These are phyloP conservation scores for Pisolithus thermaeus DNA, from an alignment of 1,284 basidiomycete genomes.

Conservation along the genomic window DNA sequence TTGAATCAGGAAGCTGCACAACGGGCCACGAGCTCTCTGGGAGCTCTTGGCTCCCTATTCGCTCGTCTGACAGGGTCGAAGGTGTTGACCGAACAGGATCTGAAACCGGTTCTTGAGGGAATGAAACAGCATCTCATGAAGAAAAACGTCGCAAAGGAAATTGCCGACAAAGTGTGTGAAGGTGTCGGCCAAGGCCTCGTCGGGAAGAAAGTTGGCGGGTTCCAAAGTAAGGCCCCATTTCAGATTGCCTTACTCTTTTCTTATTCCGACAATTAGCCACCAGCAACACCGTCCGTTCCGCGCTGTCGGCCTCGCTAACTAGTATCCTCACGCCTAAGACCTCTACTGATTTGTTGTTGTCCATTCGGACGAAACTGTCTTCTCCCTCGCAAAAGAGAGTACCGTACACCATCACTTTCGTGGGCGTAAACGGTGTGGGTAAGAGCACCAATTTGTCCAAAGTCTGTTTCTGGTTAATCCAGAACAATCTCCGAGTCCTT, in stretches of 20 bases:
- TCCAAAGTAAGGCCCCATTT: constrained; percentile 58
- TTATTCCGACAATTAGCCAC: constrained; percentile 48
- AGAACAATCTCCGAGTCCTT: constrained; percentile 88
- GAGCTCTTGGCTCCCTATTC: constrained; percentile 71
- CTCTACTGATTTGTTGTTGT: constrained; percentile 89
- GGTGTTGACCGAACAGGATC: constrained; percentile 75
- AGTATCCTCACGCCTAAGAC: constrained; percentile 95
- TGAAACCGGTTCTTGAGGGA: constrained; percentile 83
- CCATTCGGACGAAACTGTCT: constrained; percentile 67
- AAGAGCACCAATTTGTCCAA: constrained; percentile 98
- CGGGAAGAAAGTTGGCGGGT: constrained; percentile 85
- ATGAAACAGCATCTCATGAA: constrained; percentile 99
- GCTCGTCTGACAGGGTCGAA: constrained; percentile 82
- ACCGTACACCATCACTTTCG: constrained; percentile 94
- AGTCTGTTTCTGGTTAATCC: constrained; percentile 98
- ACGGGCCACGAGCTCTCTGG: constrained; percentile 44
- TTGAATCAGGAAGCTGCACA: constrained; percentile 36
- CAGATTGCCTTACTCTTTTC: background rate
- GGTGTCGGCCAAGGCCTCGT: constrained; percentile 85
- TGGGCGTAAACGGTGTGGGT: constrained; percentile 99
- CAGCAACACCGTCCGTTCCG: constrained; percentile 78
- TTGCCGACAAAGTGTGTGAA: constrained; percentile 92
- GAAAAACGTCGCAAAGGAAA: constrained; percentile 97
- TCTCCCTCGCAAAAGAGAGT: constrained; percentile 70
- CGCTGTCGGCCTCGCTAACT: constrained; percentile 85